These are phyloP conservation scores for Persicaria tinctoria DNA, from an alignment of 148 eudicot genomes.

Conservation along the genomic window DNA sequence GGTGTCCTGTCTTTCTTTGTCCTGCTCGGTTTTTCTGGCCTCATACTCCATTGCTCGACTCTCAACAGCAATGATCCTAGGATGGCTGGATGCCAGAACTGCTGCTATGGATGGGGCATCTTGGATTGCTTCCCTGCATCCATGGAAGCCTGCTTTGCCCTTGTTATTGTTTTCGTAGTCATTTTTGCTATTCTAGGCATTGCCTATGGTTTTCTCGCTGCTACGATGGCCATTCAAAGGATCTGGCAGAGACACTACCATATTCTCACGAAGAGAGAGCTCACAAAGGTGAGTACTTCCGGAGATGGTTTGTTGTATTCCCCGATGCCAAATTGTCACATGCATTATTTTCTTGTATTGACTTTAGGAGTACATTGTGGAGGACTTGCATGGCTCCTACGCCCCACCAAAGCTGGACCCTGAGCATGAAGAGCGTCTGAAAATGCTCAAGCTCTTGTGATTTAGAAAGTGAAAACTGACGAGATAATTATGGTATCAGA, in stretches of 20 bases:
- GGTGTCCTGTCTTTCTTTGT: slow-evolving; percentile 82
- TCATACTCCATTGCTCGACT: slow-evolving; percentile 69
- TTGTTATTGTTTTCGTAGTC: slow-evolving; percentile 68
- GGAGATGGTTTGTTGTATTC: neutral
- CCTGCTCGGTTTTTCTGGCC: slow-evolving; percentile 74
- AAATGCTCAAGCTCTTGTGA: slow-evolving; percentile 68
- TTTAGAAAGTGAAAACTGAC: neutral
- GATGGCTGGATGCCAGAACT: slow-evolving; percentile 81
- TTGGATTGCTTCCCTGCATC: slow-evolving; percentile 88
- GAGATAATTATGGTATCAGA: neutral
- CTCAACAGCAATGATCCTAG: slow-evolving; percentile 56
- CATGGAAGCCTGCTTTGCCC: slow-evolving; percentile 74
- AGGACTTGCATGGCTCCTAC: slow-evolving; percentile 69
- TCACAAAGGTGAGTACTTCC: slow-evolving; percentile 54
- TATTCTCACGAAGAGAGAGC: slow-evolving; percentile 87
- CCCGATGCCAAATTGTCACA: neutral
- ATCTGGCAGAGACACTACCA: slow-evolving; percentile 97
- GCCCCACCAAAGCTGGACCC: slow-evolving; percentile 61
- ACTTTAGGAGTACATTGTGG: slow-evolving; percentile 68
- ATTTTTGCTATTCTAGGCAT: slow-evolving; percentile 85
- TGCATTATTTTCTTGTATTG: neutral
- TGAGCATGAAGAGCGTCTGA: slow-evolving; percentile 62
- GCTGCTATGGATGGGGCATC: slow-evolving; percentile 88
- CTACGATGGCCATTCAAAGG: slow-evolving; percentile 80
- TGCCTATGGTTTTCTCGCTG: slow-evolving; percentile 84